These are phyloP conservation scores for Limonium bicolor DNA, from an alignment of 148 eudicot species.

Conservation along the genomic window DNA sequence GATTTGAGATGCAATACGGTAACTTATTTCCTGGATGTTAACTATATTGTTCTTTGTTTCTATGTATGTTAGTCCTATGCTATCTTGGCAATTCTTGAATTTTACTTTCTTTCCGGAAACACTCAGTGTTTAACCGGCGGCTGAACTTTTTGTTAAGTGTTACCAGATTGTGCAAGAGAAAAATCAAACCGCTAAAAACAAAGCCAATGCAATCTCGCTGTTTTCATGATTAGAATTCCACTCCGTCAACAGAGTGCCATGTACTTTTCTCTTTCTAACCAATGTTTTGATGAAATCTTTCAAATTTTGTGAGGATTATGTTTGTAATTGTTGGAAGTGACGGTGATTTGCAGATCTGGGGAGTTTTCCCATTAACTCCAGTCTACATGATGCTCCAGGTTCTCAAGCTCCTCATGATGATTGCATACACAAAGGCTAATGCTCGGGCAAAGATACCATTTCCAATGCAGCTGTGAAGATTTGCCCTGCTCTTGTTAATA, in stretches of 20 bases:
- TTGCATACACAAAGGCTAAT: conserved; percentile 30
- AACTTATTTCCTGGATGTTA: too few relatives aligned
- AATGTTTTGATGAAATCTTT: not conserved
- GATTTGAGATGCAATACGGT: too few relatives aligned
- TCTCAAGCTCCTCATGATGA: conserved; percentile 25
- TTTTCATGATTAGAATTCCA: not conserved
- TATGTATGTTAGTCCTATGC: too few relatives aligned
- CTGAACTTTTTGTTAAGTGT: not conserved
- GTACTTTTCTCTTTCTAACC: conserved; percentile 10
- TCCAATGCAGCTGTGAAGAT: conserved; percentile 85
- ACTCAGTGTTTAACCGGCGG: not conserved
- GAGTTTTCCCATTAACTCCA: conserved; percentile 22
- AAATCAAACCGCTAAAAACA: not conserved
- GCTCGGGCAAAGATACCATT: conserved; percentile 64
- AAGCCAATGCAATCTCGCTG: not conserved
- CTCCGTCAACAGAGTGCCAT: conserved; percentile 6
- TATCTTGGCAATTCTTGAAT: not conserved
- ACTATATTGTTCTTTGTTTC: too few relatives aligned
- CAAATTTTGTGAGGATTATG: not conserved
- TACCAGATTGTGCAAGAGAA: not conserved
- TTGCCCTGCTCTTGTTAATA: conserved; percentile 84
- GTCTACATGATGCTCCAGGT: conserved; percentile 26
- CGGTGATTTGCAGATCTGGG: conserved; percentile 27
- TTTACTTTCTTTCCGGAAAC: not conserved
- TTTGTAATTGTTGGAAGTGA: not conserved